Base-by-base conservation (phyloP, 2,329 filamentous ascomycete genomes). In the Sporothrix dimorphospora region DNA sequence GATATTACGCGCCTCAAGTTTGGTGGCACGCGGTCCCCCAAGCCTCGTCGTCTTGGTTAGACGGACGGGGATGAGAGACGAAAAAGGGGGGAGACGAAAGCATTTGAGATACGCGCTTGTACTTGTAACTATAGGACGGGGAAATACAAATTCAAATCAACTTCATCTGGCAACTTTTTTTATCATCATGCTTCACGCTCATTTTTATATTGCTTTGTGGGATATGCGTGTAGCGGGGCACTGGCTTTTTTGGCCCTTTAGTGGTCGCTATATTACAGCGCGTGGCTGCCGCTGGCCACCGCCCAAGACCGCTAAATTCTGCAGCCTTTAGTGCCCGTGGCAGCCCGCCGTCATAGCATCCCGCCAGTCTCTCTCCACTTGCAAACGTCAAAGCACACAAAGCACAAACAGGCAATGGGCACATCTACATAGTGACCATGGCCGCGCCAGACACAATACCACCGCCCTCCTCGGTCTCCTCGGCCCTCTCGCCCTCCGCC, bases 1-100 rank as follows among this genome's bases (percentile, higher is more conserved):
- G 96, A 99, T 83, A 87, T 89, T 53, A 98, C 95, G 71, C 92
- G 92, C 78, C 82, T 98, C 81, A 99, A 99, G 86, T 97, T 98
- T 85, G 96, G 94, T 83, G 97, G 96, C 79, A 93, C 92, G 51
- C 92, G 94, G 82, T 95, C 94, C 84, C 88, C 88, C 81, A 93
- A 91, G 80, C 91, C 90, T 51, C 94, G 94, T 82, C 91, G 96
- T 84, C 83, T 98, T 84, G 89, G 89, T 82, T 91, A 78, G 77
- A 27, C 55, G 51, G 5, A 14, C 34, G 30, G 3, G 24, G 45
- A 57, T 9, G 16, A 11, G 11, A 24, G 11, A 14, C 8, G 16
- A 4, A 14, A 38, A 45, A 47, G 21, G 0, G 45, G 45, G 9
- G 38, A 14, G 30, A 19, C n/a, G 47, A 27, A 4, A 2, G 45